A percentile compares a stretch with the other conserved stretches of the same genome.
Conservation (phyloP, 192 early-diverging fungal genomes). For the Kickxella alabastrina region DNA sequence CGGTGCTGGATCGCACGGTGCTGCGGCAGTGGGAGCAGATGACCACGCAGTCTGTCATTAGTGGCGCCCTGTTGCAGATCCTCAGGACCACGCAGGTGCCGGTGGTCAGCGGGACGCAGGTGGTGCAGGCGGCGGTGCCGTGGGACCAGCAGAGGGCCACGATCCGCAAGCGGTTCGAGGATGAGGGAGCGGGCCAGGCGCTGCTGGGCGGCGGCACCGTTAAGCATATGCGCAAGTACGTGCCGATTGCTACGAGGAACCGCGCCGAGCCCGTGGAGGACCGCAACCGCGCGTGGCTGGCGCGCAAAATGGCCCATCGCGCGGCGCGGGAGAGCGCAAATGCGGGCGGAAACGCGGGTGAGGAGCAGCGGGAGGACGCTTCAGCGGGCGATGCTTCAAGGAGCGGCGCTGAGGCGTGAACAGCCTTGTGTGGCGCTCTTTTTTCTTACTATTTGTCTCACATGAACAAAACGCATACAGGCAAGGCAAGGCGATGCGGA, state of each 20-base stretch:
- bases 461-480: neutral
- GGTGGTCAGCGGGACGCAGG: neutral
- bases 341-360: neutral
- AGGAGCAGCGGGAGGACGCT: neutral
- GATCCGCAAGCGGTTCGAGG: conserved; percentile 5
- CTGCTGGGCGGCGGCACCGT: conserved; percentile 34
- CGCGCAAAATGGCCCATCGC: too few species aligned
- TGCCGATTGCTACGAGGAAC: conserved; percentile 31
- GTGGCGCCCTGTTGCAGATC: conserved; percentile 38
- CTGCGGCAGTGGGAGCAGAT: conserved; percentile 25
- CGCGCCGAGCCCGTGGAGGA: conserved; percentile 34
- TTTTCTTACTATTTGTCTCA: neutral
- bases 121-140: neutral
- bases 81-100: conserved; percentile 23
- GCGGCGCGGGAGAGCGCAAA: conserved; percentile 15
- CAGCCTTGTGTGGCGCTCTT: neutral
- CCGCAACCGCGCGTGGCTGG: conserved; percentile 44
- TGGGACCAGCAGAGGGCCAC: conserved; percentile 23
- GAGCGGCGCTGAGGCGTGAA: too few species aligned
- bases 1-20: conserved; percentile 21
- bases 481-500: too few species aligned
- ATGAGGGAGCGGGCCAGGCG: neutral
- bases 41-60: conserved; percentile 32
- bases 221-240: conserved; percentile 27
- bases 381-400: too few species aligned